A percentile compares a stretch with the other conserved stretches of the same genome.
Evolutionary conservation across 352 stramenopile genomes (phyloP).

Genomic region (Peronospora destructor): DNA sequence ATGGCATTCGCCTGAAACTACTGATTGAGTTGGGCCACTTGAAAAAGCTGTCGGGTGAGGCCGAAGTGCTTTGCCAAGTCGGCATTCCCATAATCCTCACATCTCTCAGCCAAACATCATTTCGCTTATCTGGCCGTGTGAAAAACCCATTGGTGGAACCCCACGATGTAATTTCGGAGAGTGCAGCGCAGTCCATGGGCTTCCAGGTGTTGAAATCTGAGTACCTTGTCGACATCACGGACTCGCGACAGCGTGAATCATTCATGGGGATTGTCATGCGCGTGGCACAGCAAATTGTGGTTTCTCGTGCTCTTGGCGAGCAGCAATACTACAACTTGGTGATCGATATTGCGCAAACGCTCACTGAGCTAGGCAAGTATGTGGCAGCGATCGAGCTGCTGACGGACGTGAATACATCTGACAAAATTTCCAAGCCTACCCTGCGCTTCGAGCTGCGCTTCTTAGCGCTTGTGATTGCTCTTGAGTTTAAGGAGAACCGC

Average conservation of each 20-base stretch:
- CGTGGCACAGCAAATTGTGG: slow-evolving; percentile 75
- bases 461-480: slow-evolving; percentile 70
- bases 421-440: slow-evolving; percentile 69
- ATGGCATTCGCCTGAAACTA: slow-evolving; percentile 70
- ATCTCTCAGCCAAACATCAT: slow-evolving; percentile 71
- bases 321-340: slow-evolving; percentile 72
- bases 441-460: slow-evolving; percentile 79
- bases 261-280: slow-evolving; percentile 84
- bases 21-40: slow-evolving; percentile 74
- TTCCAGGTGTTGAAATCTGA: slow-evolving; percentile 78
- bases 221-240: slow-evolving; percentile 77
- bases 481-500: slow-evolving; percentile 80
- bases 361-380: slow-evolving; percentile 77
- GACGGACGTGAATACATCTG: slow-evolving; percentile 80
- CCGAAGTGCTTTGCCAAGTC: slow-evolving; percentile 75
- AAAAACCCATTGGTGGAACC: slow-evolving; percentile 48
- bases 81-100: slow-evolving; percentile 80
- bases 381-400: slow-evolving; percentile 79
- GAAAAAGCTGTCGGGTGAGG: slow-evolving; percentile 57
- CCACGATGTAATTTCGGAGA: slow-evolving; percentile 49
- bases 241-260: slow-evolving; percentile 62
- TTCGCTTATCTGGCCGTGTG: slow-evolving; percentile 57
- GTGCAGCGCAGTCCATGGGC: slow-evolving; percentile 54
- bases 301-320: slow-evolving; percentile 63
- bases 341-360: slow-evolving; percentile 69